Evolutionary conservation across 441 rosid genomes (phyloP), one percentile per base, ranked within the genome.

Genomic region (Gossypium aridum): DNA sequence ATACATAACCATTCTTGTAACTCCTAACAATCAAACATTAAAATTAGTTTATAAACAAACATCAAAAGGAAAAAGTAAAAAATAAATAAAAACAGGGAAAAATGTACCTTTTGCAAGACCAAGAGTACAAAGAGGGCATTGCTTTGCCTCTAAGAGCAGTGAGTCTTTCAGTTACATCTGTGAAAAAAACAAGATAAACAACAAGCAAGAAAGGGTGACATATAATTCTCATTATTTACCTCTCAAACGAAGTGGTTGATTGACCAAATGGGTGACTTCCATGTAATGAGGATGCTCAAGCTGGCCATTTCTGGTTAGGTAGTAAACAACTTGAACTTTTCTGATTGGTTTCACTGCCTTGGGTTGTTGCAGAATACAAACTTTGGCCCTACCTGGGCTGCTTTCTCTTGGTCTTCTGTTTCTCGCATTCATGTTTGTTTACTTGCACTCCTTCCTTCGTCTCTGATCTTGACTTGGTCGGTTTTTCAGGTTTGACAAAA

Each of bases 271-370:
- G 64, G 89, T 53, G 67, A 94, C 88, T 83, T 94, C 97, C 82
- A 91, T 87, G 84, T 81, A 92, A 78, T 94, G 98, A 43, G 98
- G 98, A 59, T 94, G 98, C 70, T 94, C 96, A 67, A 94, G 97
- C 23, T 86, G 95, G 59, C 98, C 98, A 76, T 91, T 89, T 81
- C 96, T 84, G 5, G 97, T 84, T 75, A 94, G 90, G 60, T 94
- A 94, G 78, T 94, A 94, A 68, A 94, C 91, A 43, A 94, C 86
- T 75, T 86, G 95, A 77, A 89, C 86, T 77, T 83, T 92, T 82
- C 76, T 87, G 20, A 85, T 76, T 66, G 85, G 72, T 73, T 79
- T 84, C 47, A 51, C 26, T 64, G 73, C 68, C 55, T 49, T 80
- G 23, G 79, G 64, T 7, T 60, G 80, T 57, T 77, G 79, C 85